A percentile compares a stretch with the other conserved stretches of the same genome.
Conservation (phyloP, 31 red algal species). For the Asparagopsis taxiformis region DNA sequence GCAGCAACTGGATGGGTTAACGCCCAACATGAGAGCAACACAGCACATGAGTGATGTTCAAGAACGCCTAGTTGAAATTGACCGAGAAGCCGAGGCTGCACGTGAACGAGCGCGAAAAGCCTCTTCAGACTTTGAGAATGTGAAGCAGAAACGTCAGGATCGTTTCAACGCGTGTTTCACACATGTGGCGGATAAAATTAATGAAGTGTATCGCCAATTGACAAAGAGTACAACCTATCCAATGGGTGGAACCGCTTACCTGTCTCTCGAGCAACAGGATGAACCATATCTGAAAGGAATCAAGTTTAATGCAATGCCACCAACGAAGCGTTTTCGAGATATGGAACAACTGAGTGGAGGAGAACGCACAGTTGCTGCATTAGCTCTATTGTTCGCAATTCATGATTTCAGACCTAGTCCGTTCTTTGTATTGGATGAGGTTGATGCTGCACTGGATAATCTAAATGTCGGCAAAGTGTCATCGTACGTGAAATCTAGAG, state of each 20-base stretch:
- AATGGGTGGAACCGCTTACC: conserved; percentile 91
- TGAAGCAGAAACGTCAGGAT: conserved; percentile 65
- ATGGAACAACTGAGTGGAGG: conserved; percentile 98
- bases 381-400: conserved; percentile 98
- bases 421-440: conserved; percentile 98
- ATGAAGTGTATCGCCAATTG: conserved; percentile 90
- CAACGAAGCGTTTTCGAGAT: conserved; percentile 92
- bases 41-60: conserved; percentile 78
- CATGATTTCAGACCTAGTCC: conserved; percentile 81
- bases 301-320: conserved; percentile 96
- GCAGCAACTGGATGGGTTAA: conserved; percentile 73
- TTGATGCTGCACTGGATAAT: conserved; percentile 97
- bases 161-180: conserved; percentile 80
- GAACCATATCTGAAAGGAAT: conserved; percentile 94
- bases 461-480: conserved; percentile 83
- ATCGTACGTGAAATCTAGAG: conserved; percentile 61
- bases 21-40: conserved; percentile 89
- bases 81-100: conserved; percentile 69
- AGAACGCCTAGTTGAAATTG: conserved; percentile 60
- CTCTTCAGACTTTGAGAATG: conserved; percentile 54
- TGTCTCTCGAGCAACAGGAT: conserved; percentile 84
- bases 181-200: conserved; percentile 78
- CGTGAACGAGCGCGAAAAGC: conserved; percentile 60
- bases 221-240: conserved; percentile 79
- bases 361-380: conserved; percentile 95